Conservation (phyloP, 352 stramenopile genomes). For the Phytophthora parvispora region DNA sequence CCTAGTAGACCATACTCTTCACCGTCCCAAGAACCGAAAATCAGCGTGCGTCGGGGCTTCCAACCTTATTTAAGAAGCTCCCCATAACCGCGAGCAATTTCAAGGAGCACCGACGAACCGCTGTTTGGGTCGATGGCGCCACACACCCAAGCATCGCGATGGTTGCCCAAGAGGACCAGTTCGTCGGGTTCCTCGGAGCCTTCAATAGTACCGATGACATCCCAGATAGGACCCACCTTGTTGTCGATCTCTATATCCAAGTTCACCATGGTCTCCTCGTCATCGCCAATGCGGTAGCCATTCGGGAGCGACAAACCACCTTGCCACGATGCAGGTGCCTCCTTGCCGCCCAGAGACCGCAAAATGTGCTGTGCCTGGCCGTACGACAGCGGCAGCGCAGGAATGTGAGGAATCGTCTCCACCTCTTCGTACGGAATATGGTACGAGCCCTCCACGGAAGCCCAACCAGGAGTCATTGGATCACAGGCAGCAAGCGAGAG, state of each 20-base stretch:
- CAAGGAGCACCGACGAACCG: conserved; percentile 60
- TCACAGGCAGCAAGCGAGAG: conserved; percentile 74
- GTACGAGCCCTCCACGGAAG: conserved; percentile 46
- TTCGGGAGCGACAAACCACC: conserved; percentile 60
- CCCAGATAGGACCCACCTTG: conserved; percentile 53
- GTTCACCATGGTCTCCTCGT: conserved; percentile 59
- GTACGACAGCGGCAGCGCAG: conserved; percentile 78
- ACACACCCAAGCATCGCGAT: conserved; percentile 79
- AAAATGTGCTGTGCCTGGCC: conserved; percentile 83
- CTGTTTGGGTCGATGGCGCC: conserved; percentile 29
- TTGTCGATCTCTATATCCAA: conserved; percentile 84
- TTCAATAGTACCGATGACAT: conserved; percentile 66
- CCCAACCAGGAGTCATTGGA: conserved; percentile 51
- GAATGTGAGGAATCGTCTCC: conserved; percentile 74
- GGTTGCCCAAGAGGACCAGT: conserved; percentile 74
- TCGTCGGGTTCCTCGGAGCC: conserved; percentile 55
- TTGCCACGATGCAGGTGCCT: conserved; percentile 63
- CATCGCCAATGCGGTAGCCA: conserved; percentile 76
- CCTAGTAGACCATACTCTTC: conserved; percentile 71
- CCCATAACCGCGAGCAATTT: conserved; percentile 68
- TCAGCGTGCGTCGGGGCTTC: conserved; percentile 67
- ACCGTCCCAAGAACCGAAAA: conserved; percentile 77
- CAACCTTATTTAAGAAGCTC: conserved; percentile 60
- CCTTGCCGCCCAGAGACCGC: conserved; percentile 58
- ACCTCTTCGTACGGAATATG: conserved; percentile 53